These are phyloP conservation scores for Pseudocercospora ulei DNA, from an alignment of 2,329 filamentous ascomycete genomes.

Conservation along the genomic window DNA sequence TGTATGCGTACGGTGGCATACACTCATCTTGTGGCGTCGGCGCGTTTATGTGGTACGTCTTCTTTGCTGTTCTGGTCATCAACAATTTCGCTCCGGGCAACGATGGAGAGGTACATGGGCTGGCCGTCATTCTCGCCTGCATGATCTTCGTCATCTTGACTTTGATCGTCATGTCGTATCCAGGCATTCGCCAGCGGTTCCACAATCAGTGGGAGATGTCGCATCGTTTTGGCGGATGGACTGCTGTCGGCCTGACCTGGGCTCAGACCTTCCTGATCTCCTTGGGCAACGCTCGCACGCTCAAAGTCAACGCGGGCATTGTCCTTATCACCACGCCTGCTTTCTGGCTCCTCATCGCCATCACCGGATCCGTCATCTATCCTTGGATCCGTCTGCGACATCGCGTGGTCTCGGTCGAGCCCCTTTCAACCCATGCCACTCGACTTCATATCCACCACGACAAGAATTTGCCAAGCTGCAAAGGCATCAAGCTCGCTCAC, in stretches of 20 bases:
- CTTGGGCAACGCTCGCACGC: conserved; percentile 21
- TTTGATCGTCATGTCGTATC: conserved; percentile 56
- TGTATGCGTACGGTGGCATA: conserved; percentile 38
- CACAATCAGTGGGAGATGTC: conserved; percentile 62
- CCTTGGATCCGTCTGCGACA: conserved; percentile 65
- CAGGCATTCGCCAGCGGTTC: conserved; percentile 50
- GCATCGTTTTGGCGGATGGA: conserved; percentile 67
- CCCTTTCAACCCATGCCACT: conserved; percentile 62
- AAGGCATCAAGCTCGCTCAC: conserved; percentile 23
- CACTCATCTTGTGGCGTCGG: conserved; percentile 36
- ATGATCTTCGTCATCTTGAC: conserved; percentile 50
- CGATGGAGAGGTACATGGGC: conserved; percentile 7
- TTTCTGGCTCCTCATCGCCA: conserved; percentile 59
- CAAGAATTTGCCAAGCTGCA: conserved; percentile 44
- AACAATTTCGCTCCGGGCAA: conserved; percentile 20
- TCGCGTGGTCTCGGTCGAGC: conserved; percentile 55
- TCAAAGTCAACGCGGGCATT: conserved; percentile 29
- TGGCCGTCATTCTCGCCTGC: conserved; percentile 43
- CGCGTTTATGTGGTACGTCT: conserved; percentile 40
- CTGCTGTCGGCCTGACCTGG: conserved; percentile 56
- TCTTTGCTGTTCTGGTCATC: conserved; percentile 34
- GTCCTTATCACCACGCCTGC: conserved; percentile 43
- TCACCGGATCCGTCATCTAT: conserved; percentile 56
- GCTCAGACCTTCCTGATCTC: conserved; percentile 47
- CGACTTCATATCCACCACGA: conserved; percentile 60